Evolutionary conservation across 2,329 filamentous ascomycete species (phyloP).

Genomic region (Trichoderma polysporum): DNA sequence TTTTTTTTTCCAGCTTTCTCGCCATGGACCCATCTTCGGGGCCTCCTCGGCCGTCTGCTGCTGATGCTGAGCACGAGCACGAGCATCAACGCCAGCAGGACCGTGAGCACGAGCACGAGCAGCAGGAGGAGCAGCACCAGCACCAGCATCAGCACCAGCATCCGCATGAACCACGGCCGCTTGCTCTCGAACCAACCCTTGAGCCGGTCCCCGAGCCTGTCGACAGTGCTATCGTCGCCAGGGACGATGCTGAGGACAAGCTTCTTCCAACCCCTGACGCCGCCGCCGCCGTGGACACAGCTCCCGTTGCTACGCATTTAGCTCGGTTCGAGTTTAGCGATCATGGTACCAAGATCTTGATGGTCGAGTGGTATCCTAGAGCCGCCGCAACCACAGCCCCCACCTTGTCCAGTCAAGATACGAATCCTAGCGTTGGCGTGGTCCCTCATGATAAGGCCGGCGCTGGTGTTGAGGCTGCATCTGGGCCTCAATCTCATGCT

Average conservation of each 20-base stretch:
- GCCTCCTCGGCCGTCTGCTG: slow-evolving; percentile 34
- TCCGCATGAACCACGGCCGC: not conserved
- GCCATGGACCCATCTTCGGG: slow-evolving; percentile 35
- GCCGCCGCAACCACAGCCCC: slow-evolving; percentile 21
- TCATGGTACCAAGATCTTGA: slow-evolving; percentile 85
- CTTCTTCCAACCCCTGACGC: slow-evolving; percentile 21
- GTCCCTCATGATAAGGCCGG: slow-evolving; percentile 6
- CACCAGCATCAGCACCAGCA: not conserved
- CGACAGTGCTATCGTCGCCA: slow-evolving; percentile 22
- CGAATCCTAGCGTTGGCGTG: not conserved
- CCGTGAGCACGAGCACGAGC: not conserved
- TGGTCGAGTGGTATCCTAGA: slow-evolving; percentile 79
- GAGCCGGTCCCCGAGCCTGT: not conserved
- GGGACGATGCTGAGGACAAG: slow-evolving; percentile 23
- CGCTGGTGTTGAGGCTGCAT: not conserved
- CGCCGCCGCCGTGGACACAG: slow-evolving; percentile 22
- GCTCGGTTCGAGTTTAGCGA: slow-evolving; percentile 85
- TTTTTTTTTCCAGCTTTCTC: not conserved
- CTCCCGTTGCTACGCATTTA: slow-evolving; percentile 38
- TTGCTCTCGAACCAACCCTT: not conserved
- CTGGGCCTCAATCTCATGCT: slow-evolving; percentile 16
- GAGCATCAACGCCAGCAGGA: not conserved
- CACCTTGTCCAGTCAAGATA: slow-evolving; percentile 13
- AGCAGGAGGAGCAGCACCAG: not conserved
- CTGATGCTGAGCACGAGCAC: not conserved